phyloP scores from a whole-genome alignment of 2,329 filamentous ascomycete genomes.

The Epichloe baconii region DNA sequence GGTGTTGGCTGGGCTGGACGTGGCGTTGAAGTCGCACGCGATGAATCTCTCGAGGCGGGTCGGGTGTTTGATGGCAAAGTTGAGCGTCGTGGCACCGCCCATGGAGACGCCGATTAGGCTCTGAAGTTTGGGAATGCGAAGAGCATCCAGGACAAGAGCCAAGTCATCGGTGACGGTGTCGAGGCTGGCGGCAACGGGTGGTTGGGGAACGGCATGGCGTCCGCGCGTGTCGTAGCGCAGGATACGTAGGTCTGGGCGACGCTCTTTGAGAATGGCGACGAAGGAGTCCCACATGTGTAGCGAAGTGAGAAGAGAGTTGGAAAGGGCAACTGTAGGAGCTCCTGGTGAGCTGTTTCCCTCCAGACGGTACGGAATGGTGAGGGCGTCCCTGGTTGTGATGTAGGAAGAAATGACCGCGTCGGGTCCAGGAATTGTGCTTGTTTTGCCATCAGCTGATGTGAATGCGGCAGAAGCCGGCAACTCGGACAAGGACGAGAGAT shows the following conservation, averaged over 20 bases:
- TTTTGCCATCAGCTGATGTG: conserved; percentile 39
- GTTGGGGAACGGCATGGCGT: conserved; percentile 37
- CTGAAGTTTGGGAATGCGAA: conserved; percentile 55
- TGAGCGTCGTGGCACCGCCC: conserved; percentile 66
- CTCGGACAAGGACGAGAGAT: conserved; percentile 44
- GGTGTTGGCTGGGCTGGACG: conserved; percentile 60
- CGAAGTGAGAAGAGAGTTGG: conserved; percentile 69
- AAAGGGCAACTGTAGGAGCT: conserved; percentile 61
- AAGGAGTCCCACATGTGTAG: conserved; percentile 73
- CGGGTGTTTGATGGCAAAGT: conserved; percentile 56
- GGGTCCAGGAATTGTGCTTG: conserved; percentile 37
- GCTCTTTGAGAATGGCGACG: conserved; percentile 43
- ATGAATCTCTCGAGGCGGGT: conserved; percentile 47
- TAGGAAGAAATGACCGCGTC: conserved; percentile 51
- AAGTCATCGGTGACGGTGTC: conserved; percentile 58
- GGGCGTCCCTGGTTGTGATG: conserved; percentile 54
- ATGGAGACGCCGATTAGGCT: conserved; percentile 65
- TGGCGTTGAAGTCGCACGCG: conserved; percentile 66
- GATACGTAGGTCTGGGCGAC: conserved; percentile 54
- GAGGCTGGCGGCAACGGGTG: conserved; percentile 40
- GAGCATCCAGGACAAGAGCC: conserved; percentile 48
- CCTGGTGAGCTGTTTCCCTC: conserved; percentile 55
- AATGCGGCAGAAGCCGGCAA: conserved; percentile 37
- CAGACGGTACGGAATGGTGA: conserved; percentile 58
- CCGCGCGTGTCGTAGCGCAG: conserved; percentile 70